Evolutionary conservation across 2,329 filamentous ascomycete genomes (phyloP).

Genomic region (Verruconis gallopava): DNA sequence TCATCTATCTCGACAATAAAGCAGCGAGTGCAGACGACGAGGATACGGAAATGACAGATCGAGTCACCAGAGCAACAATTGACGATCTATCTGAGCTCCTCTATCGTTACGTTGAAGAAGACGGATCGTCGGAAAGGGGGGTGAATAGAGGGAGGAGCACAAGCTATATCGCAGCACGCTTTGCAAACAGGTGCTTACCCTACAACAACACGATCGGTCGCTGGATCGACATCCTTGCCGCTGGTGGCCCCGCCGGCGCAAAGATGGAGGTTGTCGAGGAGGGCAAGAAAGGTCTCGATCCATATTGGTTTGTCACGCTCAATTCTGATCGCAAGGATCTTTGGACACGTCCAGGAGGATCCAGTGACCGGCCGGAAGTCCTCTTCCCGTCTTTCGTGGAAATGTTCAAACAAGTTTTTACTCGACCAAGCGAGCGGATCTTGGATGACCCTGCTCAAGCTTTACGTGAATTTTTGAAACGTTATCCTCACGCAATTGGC

Average conservation of each 20-base stretch:
- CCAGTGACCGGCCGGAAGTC: not conserved
- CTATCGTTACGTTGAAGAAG: not conserved
- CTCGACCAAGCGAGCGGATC: constrained; percentile 15
- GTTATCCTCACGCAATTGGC: constrained; percentile 43
- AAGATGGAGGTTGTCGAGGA: constrained; percentile 80
- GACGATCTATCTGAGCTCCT: not conserved
- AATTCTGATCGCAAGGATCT: constrained; percentile 25
- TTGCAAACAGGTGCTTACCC: constrained; percentile 76
- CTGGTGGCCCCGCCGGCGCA: constrained; percentile 53
- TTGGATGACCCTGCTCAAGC: constrained; percentile 15
- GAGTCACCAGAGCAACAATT: not conserved
- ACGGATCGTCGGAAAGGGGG: not conserved
- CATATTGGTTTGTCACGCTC: constrained; percentile 55
- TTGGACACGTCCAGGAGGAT: not conserved
- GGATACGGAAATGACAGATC: not conserved
- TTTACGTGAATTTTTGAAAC: constrained; percentile 21
- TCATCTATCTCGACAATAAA: not conserved
- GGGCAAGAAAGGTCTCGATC: constrained; percentile 75
- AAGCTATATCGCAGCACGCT: constrained; percentile 71
- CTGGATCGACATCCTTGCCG: constrained; percentile 78
- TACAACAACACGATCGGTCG: constrained; percentile 67
- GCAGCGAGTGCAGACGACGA: not conserved
- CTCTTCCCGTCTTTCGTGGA: constrained; percentile 2
- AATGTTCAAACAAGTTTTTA: constrained; percentile 6
- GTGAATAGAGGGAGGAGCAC: constrained; percentile 50